Conservation (phyloP, 2,329 filamentous ascomycete species). For the Aspergillus thermomutatus region DNA sequence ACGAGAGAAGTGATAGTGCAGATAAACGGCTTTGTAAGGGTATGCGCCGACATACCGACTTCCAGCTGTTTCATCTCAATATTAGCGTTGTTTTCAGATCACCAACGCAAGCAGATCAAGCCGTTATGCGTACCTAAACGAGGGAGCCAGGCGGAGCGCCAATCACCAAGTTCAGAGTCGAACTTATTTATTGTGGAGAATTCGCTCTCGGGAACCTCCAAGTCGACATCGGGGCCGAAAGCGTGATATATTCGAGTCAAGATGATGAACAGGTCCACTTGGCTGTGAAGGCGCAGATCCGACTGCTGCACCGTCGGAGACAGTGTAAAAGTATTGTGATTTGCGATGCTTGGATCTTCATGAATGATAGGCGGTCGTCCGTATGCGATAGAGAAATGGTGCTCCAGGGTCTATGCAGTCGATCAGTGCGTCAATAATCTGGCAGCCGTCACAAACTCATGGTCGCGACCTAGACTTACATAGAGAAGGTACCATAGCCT, state of each 20-base stretch:
- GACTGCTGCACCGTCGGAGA: constrained; percentile 30
- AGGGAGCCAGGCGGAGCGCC: constrained; percentile 35
- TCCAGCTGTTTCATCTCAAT: constrained; percentile 30
- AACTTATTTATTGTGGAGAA: constrained; percentile 40
- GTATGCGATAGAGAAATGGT: constrained; percentile 45
- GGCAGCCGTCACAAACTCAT: background rate
- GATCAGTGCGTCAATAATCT: constrained; percentile 4
- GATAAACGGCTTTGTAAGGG: constrained; percentile 48
- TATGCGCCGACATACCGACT: constrained; percentile 48
- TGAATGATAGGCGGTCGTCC: constrained; percentile 44
- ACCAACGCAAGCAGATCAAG: background rate
- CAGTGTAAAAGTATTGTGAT: constrained; percentile 33
- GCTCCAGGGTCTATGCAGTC: constrained; percentile 35
- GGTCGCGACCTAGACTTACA: constrained; percentile 24
- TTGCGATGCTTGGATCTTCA: constrained; percentile 36
- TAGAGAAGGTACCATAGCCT: constrained; percentile 43
- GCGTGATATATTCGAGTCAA: constrained; percentile 44
- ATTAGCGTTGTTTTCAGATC: constrained; percentile 1
- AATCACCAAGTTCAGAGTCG: constrained; percentile 38
- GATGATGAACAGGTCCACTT: constrained; percentile 44
- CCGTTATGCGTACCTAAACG: constrained; percentile 28
- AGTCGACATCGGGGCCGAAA: constrained; percentile 43
- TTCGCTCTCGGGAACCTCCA: constrained; percentile 39
- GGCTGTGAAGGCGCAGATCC: constrained; percentile 38
- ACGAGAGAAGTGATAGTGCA: constrained; percentile 52